Base-by-base conservation (phyloP, 2,329 filamentous ascomycete genomes). In the Dactylellina haptotyla region DNA sequence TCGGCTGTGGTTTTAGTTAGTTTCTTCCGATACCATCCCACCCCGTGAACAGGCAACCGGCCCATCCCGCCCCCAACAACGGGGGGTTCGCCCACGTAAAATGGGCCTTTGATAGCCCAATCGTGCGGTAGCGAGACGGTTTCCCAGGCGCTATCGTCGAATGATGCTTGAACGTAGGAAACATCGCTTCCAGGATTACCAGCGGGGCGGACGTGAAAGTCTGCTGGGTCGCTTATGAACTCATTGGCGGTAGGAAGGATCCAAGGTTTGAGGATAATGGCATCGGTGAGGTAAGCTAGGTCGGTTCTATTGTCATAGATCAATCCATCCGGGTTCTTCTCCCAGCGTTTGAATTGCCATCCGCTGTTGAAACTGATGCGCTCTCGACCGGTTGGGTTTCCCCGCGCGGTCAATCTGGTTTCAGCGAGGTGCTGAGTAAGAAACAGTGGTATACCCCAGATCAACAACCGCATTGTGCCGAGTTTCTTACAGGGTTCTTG, bases 21-120 rank as follows among this genome's bases (percentile, higher is more conserved):
- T 1, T 77, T 82, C 26, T 81, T 80, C 2, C 84, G 83, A 75
- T 86, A 86, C 85, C 84, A 86, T 1, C 83, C 84, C 1, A 87
- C 81, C 1, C 85, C 85, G n/a, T 85, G 82, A 20, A 82, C 80
- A 0, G 85, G 85, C 32, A 87, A 76, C 1, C 82, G 79, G 12
- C 83, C 83, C 79, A 82, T 82, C 4, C 80, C 81, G 2, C 82
- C 82, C 6, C 77, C 76, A 0, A 84, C 79, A 2, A 80, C 77
- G 2, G 80, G 77, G 2, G 79, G 75, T 3, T 79, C 77, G 6
- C 76, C 79, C 1, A 78, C 78, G 62, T 80, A 80, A 65, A 85
- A 85, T 0, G 83, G 83, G 0, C 83, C 83, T 10, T 80, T 79
- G 74, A 85, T 82, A 18, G 83, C 83, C 84, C 83, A 85, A 76